phyloP scores from a whole-genome alignment of 805 yeast genomes.

The Brettanomyces custersianus region DNA sequence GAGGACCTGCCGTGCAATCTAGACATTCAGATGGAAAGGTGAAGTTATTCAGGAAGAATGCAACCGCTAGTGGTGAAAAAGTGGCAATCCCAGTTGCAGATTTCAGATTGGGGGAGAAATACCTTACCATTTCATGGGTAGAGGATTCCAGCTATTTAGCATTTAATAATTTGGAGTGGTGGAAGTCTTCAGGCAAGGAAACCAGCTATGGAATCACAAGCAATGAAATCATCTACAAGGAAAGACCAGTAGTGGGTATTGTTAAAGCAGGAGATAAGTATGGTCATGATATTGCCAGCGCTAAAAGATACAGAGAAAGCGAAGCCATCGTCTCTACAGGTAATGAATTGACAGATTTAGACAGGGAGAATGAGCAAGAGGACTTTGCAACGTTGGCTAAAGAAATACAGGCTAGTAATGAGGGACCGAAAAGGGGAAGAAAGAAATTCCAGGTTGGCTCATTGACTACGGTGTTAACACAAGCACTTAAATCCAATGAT shows the following conservation, averaged over 20 bases:
- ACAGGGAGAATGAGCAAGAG: constrained; percentile 24
- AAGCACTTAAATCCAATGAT: constrained; percentile 83
- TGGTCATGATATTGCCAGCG: constrained; percentile 45
- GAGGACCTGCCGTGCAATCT: constrained; percentile 39
- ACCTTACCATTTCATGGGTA: constrained; percentile 46
- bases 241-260: constrained; percentile 32
- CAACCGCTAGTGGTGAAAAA: constrained; percentile 21
- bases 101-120: constrained; percentile 21
- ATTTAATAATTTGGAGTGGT: constrained; percentile 50
- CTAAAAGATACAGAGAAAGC: constrained; percentile 51
- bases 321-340: constrained; percentile 58
- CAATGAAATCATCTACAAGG: constrained; percentile 24
- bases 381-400: constrained; percentile 41
- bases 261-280: constrained; percentile 29
- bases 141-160: constrained; percentile 50
- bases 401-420: constrained; percentile 28
- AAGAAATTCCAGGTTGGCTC: constrained; percentile 61
- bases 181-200: constrained; percentile 19
- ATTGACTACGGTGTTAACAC: constrained; percentile 74
- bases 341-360: constrained; percentile 48
- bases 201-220: constrained; percentile 17
- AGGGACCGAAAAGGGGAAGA: constrained; percentile 20
- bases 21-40: constrained; percentile 40
- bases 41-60: constrained; percentile 24
- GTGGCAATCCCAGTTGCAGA: constrained; percentile 21